phyloP scores from a whole-genome alignment of 306 rosid genomes.

The Cicer bijugum region DNA sequence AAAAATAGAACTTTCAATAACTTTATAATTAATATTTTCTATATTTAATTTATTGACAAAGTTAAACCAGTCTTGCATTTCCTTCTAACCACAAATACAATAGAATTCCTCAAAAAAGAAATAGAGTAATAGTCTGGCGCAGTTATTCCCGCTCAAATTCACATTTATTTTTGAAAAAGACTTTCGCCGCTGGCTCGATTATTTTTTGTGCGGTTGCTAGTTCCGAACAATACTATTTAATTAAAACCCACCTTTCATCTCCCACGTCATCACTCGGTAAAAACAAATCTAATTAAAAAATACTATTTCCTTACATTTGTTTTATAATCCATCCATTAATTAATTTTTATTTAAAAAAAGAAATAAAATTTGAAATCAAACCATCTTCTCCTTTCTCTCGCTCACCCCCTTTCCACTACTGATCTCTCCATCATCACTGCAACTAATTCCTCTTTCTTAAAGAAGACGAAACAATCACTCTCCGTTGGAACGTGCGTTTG shows the following conservation, averaged over 20 bases:
- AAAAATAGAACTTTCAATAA: too few relatives aligned
- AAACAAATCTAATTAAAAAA: conserved; percentile 12
- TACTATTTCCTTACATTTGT: background rate
- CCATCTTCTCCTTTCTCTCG: conserved; percentile 39
- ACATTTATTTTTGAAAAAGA: conserved; percentile 49
- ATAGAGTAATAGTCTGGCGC: conserved; percentile 47
- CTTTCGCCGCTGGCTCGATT: conserved; percentile 10
- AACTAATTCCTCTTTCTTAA: conserved; percentile 62
- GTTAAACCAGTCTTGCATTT: too few relatives aligned
- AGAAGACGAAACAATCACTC: conserved; percentile 76
- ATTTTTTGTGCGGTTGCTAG: conserved; percentile 48
- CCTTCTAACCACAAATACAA: too few relatives aligned
- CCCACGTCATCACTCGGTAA: conserved; percentile 55
- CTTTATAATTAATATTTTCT: too few relatives aligned
- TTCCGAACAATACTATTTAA: conserved; percentile 10
- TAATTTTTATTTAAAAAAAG: too few relatives aligned
- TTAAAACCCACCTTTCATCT: conserved; percentile 39
- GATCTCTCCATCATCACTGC: conserved; percentile 53
- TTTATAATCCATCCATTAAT: background rate
- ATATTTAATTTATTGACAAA: too few relatives aligned
- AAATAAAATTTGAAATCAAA: conserved; percentile 43
- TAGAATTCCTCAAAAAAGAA: too few relatives aligned
- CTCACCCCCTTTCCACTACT: conserved; percentile 42
- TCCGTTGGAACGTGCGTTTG: conserved; percentile 20
- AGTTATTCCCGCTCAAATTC: conserved; percentile 87